These are phyloP conservation scores for Nemania serpens DNA, from an alignment of 2,329 filamentous ascomycete genomes.

Conservation along the genomic window DNA sequence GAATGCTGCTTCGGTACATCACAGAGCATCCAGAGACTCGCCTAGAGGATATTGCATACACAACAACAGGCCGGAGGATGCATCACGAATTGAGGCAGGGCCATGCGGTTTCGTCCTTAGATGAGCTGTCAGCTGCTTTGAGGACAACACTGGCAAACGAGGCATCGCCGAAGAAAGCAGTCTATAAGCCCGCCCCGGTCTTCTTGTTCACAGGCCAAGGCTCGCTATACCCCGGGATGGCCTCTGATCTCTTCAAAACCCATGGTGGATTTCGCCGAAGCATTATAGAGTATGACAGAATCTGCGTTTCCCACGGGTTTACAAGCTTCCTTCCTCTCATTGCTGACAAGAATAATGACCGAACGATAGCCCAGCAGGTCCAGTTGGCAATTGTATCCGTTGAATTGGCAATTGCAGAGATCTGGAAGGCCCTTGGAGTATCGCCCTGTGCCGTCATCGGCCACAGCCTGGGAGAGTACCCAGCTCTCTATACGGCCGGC, in stretches of 20 bases:
- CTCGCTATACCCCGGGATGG: slow-evolving; percentile 32
- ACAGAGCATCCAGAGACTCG: slow-evolving; percentile 8
- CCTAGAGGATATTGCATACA: slow-evolving; percentile 29
- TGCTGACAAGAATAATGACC: neutral
- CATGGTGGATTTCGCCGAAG: slow-evolving; percentile 36
- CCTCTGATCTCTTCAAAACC: slow-evolving; percentile 24
- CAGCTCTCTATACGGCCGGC: slow-evolving; percentile 20
- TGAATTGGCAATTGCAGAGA: slow-evolving; percentile 8
- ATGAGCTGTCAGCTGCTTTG: too few relatives aligned
- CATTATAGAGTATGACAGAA: neutral
- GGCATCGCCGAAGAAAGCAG: slow-evolving; percentile 46
- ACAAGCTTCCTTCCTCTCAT: slow-evolving; percentile 13
- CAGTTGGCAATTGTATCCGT: slow-evolving; percentile 14
- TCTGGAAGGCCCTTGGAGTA: slow-evolving; percentile 12
- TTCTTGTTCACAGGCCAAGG: slow-evolving; percentile 38
- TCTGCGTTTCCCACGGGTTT: slow-evolving; percentile 14
- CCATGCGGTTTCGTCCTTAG: too few relatives aligned
- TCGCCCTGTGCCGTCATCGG: slow-evolving; percentile 14
- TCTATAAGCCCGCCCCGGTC: slow-evolving; percentile 32
- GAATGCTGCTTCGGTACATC: slow-evolving; percentile 19
- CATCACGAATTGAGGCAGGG: slow-evolving; percentile 45
- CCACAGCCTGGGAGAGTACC: slow-evolving; percentile 25
- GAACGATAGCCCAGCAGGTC: neutral
- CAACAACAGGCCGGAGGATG: slow-evolving; percentile 29
- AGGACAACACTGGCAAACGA: slow-evolving; percentile 49